Evolutionary conservation across 1,284 basidiomycete species (phyloP), one percentile per base, ranked within the genome.

Genomic region (Ustilago xerochloae): DNA sequence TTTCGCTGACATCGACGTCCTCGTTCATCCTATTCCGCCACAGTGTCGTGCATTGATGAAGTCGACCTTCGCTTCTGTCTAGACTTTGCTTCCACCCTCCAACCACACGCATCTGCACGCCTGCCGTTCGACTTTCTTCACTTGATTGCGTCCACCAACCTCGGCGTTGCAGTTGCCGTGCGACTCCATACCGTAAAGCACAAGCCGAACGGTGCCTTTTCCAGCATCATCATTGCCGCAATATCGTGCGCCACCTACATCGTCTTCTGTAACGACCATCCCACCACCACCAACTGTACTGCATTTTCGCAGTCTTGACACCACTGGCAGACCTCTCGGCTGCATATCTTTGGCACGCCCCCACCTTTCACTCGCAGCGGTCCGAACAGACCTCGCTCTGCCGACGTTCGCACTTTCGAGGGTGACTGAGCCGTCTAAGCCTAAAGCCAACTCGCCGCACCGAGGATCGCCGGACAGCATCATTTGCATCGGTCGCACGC

Each of bases 371-470:
- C 41, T 26, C 10, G 30, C 29, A 36, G 56, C 48, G 43, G 43
- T 52, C 49, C 39, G 54, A 18, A 22, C 43, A 51, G 29, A 32
- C 63, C 63, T 59, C 63, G 16, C 16, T 43, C 45, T 26, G 38
- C 38, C 41, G 43, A 28, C 51, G 26, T 16, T 51, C 49, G 24
- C 22, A 39, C 8, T 16, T 45, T 36, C n/a, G n/a, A n/a, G 55
- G 33, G 35, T 32, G n/a, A 22, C 35, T 47, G 43, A 49, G 12
- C 54, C 54, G 50, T 35, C 47, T 46, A 55, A 60, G 24, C 57
- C 57, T 59, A 53, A 53, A 39, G n/a, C n/a, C n/a, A n/a, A n/a
- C n/a, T n/a, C n/a, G n/a, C n/a, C n/a, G n/a, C n/a, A n/a, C n/a
- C n/a, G n/a, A n/a, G n/a, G n/a, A 18, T 6, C 38, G 38, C 38